Base-by-base conservation (phyloP, 2,329 filamentous ascomycete species). In the Aspergillus fumigatus region DNA sequence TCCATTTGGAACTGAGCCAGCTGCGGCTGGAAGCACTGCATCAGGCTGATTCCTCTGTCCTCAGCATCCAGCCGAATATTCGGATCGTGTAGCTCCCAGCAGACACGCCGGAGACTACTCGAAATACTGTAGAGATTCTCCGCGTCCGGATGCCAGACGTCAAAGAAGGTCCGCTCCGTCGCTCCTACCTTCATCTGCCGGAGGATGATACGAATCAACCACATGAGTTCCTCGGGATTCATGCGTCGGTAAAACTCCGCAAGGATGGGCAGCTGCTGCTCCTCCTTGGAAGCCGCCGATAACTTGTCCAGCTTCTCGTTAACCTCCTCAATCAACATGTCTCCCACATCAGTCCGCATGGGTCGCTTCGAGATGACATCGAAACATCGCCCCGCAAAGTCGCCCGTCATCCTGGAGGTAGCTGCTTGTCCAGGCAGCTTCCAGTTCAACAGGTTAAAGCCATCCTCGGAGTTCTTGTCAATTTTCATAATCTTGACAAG, bases 21-120 rank as follows among this genome's bases (percentile, higher is more conserved):
- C 72, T 97, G 94, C 5, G 94, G 94, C 68, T 97, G 93, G 69
- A 97, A 97, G 70, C 92, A 97, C 67, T 94, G 88, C 90, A 97
- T 96, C 35, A 97, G 77, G 1, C 82, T 79, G 14, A 97, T 86
- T 0, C 88, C 87, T 0, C 86, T 83, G 52, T 92, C 86, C 25
- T 91, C 88, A 38, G 86, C 86, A 62, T 91, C 85, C 2, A 99
- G 80, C 3, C 89, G 84, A 10, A 90, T 73, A 40, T 82, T 79
- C 0, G 88, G 88, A 68, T 97, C 87, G 64, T 84, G 85, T 2
- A 99, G 78, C 70, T 97, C 92, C 93, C 94, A 97, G 68, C 94
- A 99, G 0, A 99, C 93, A 40, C 92, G 84, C 6, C 90, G 84
- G 56, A 99, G 79, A 66, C 89, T 97, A 17, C 91, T 96, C 0